Evolutionary conservation across 805 yeast species (phyloP), one percentile per base, ranked within the genome.

Genomic region (Yarrowia porcina): DNA sequence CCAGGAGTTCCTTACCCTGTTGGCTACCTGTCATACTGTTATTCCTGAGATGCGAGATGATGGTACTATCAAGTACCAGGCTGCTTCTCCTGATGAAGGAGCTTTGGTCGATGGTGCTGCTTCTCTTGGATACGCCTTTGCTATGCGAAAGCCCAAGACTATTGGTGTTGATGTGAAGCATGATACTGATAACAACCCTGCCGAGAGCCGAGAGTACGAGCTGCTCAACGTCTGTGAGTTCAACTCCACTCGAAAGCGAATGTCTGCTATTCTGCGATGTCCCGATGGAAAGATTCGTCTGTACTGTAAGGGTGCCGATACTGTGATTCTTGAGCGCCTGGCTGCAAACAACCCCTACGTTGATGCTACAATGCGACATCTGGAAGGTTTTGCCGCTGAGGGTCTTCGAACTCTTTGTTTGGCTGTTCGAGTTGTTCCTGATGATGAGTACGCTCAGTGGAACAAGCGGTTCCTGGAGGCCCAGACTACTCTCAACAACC

Each of bases 31-130:
- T 73, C 99, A 94, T 71, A 96, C 99, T 0, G 99, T 94, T 41
- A 94, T 94, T 66, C 99, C 99, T 0, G 99, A 94, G 73, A 77
- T 82, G 18, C 81, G 80, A 65, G 72, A 71, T 17, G 69, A 70
- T 35, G 76, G 74, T 6, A 63, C 63, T 32, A 86, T 94, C 66
- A 92, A 90, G 73, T 94, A 96, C 73, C 99, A 94, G 75, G 99
- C 99, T 0, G 97, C 99, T 0, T 92, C 98, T 0, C 99, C 99
- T 0, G 99, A 94, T 77, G 99, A 96, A 78, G 99, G 99, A 59
- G 99, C 99, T 0, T 79, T 94, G 65, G 99, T 94, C 2, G 91
- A 92, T 69, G 99, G 99, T 64, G 98, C 97, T 17, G 94, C 97
- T 0, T 80, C 79, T 70, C 77, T 93, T 50, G 98, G 97, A 0